Conservation (phyloP, 2,329 filamentous ascomycete genomes). For the Bipolaris zeicola region DNA sequence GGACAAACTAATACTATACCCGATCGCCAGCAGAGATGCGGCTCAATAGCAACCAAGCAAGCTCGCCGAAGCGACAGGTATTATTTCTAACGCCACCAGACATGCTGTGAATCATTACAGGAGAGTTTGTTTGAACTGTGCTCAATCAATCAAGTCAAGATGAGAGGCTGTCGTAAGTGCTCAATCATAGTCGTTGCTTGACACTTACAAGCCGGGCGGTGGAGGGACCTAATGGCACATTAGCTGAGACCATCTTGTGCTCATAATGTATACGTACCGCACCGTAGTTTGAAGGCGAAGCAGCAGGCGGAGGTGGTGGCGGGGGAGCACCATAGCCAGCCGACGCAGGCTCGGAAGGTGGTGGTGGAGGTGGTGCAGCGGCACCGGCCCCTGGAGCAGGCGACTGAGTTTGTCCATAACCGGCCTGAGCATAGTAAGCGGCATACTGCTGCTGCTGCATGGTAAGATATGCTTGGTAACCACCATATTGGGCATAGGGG, state of each 20-base stretch:
- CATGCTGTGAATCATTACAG: conserved; percentile 3
- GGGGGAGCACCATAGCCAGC: conserved; percentile 35
- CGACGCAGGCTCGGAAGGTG: conserved; percentile 38
- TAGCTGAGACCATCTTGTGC: neutral
- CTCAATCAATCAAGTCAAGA: conserved; percentile 16
- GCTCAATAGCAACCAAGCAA: neutral
- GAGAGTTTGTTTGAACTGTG: conserved; percentile 8
- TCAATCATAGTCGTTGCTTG: conserved; percentile 20
- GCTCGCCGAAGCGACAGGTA: conserved; percentile 9
- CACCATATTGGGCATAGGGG: conserved; percentile 89
- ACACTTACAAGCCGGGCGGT: conserved; percentile 42
- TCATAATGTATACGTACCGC: conserved; percentile 32
- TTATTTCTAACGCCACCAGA: conserved; percentile 3
- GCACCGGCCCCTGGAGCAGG: conserved; percentile 36
- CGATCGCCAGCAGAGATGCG: neutral
- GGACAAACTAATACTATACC: conserved; percentile 3
- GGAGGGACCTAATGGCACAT: conserved; percentile 33
- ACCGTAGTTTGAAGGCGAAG: conserved; percentile 42
- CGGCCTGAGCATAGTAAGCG: conserved; percentile 37
- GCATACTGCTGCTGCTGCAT: conserved; percentile 41
- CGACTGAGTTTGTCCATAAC: conserved; percentile 33
- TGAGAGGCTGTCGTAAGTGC: conserved; percentile 21
- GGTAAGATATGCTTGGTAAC: conserved; percentile 56
- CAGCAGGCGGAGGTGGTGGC: conserved; percentile 43
- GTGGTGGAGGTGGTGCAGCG: conserved; percentile 36